phyloP scores from a whole-genome alignment of 2,329 filamentous ascomycete species.

The Reticulascus tulasneorum region DNA sequence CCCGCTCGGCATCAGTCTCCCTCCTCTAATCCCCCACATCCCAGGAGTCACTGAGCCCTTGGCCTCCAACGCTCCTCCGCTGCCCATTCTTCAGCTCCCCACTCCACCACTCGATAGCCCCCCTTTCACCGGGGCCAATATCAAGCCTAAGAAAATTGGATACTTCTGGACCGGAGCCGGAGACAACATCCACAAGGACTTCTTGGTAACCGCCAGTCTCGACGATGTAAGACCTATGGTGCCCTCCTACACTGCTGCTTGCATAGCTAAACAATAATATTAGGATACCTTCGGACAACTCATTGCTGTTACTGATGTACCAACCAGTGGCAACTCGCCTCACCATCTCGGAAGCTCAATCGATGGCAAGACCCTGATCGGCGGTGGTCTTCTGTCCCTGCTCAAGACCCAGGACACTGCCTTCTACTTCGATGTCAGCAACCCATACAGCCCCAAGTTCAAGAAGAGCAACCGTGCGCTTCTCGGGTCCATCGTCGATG shows the following conservation, averaged over 20 bases:
- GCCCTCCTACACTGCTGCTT: background rate
- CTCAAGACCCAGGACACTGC: slow-evolving; percentile 59
- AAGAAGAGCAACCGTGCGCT: slow-evolving; percentile 57
- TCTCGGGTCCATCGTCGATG: slow-evolving; percentile 56
- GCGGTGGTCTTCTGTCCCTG: slow-evolving; percentile 54
- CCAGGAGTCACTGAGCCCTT: slow-evolving; percentile 57
- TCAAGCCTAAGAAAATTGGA: slow-evolving; percentile 63
- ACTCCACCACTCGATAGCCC: slow-evolving; percentile 54
- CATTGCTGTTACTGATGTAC: slow-evolving; percentile 54
- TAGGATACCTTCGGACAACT: slow-evolving; percentile 58
- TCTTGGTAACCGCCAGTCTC: slow-evolving; percentile 54
- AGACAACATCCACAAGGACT: slow-evolving; percentile 57
- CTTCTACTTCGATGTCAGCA: slow-evolving; percentile 57
- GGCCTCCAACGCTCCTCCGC: slow-evolving; percentile 43
- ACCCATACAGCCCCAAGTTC: slow-evolving; percentile 57
- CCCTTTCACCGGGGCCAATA: slow-evolving; percentile 47
- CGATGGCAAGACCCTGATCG: slow-evolving; percentile 55
- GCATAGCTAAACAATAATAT: slow-evolving; percentile 1
- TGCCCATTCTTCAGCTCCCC: slow-evolving; percentile 56
- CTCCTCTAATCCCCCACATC: slow-evolving; percentile 54
- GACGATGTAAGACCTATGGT: slow-evolving; percentile 43
- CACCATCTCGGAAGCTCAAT: slow-evolving; percentile 53
- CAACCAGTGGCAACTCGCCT: slow-evolving; percentile 55
- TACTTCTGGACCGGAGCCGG: slow-evolving; percentile 62
- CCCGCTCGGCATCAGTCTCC: slow-evolving; percentile 37